phyloP scores from a whole-genome alignment of 495 filamentous ascomycete genomes.

The Podospora conica region DNA sequence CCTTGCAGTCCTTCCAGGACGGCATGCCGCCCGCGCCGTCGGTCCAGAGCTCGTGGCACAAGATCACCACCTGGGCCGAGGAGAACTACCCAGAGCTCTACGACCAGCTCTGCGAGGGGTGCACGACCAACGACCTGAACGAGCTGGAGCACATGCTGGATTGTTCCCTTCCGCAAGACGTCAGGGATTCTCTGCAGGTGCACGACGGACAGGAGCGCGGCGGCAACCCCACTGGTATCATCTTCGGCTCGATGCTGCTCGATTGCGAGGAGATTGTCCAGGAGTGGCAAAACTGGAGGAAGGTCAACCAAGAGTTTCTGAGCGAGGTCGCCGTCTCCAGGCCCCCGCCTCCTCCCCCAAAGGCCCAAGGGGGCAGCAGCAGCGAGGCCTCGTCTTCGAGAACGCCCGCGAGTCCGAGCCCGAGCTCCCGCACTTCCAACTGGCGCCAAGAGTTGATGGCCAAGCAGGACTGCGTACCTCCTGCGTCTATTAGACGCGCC shows the following conservation, averaged over 20 bases:
- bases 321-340: constrained; percentile 48
- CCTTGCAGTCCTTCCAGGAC: constrained; percentile 93
- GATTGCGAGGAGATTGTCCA: constrained; percentile 98
- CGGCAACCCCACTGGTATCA: constrained; percentile 81
- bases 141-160: constrained; percentile 95
- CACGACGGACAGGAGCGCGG: constrained; percentile 97
- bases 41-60: constrained; percentile 80
- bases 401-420: constrained; percentile 29
- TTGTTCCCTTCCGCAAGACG: constrained; percentile 86
- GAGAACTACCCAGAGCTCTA: constrained; percentile 90
- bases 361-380: constrained; percentile 57
- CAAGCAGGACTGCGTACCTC: constrained; percentile 82
- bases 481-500: constrained; percentile 78
- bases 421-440: constrained; percentile 50
- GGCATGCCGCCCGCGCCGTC: constrained; percentile 86
- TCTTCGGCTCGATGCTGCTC: constrained; percentile 91
- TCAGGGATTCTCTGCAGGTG: constrained; percentile 82
- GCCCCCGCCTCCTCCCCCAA: constrained; percentile 51
- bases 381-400: constrained; percentile 47
- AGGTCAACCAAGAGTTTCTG: constrained; percentile 84
- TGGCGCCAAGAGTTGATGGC: constrained; percentile 84
- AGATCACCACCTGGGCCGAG: constrained; percentile 91
- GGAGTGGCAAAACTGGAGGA: constrained; percentile 95
- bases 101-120: constrained; percentile 87
- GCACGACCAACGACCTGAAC: constrained; percentile 90